Percentiles rank a stretch among this genome's conserved stretches.
Conservation (phyloP, 108 stramenopile genomes). For the Thalassiosira profunda region DNA sequence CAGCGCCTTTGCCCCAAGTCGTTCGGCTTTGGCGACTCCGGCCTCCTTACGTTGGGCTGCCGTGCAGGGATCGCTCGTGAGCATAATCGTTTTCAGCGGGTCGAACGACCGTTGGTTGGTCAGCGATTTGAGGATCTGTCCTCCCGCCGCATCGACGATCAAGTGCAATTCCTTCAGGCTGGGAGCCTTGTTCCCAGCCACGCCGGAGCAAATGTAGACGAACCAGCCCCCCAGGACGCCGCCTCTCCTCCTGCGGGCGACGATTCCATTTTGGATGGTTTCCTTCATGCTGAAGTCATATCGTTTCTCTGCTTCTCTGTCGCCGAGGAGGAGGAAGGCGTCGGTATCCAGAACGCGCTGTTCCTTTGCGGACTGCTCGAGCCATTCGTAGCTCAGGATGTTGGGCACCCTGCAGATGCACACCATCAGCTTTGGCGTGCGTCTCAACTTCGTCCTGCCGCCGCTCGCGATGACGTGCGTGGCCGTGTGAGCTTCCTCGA, state of each 20-base stretch:
- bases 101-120: neutral
- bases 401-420: conserved; percentile 52
- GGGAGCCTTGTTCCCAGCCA: conserved; percentile 66
- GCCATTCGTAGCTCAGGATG: conserved; percentile 66
- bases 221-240: conserved; percentile 45
- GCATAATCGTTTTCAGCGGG: conserved; percentile 37
- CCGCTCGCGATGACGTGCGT: conserved; percentile 65
- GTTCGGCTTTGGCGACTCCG: conserved; percentile 13
- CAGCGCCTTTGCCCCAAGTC: conserved; percentile 22
- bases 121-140: conserved; percentile 35
- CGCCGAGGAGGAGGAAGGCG: conserved; percentile 44
- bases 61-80: conserved; percentile 41
- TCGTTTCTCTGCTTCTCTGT: conserved; percentile 51
- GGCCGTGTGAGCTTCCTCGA: conserved; percentile 54
- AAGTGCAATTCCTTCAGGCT: conserved; percentile 44
- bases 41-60: conserved; percentile 23
- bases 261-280: conserved; percentile 46
- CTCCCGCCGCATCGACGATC: conserved; percentile 64
- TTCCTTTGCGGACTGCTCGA: conserved; percentile 48
- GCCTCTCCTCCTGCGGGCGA: conserved; percentile 28
- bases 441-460: conserved; percentile 39
- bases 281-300: conserved; percentile 61
- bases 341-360: conserved; percentile 26
- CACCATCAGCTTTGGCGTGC: conserved; percentile 76
- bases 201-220: conserved; percentile 57